Evolutionary conservation across 2,329 filamentous ascomycete species (phyloP), one percentile per base, ranked within the genome.

Genomic region (Colletotrichum orchidophilum): DNA sequence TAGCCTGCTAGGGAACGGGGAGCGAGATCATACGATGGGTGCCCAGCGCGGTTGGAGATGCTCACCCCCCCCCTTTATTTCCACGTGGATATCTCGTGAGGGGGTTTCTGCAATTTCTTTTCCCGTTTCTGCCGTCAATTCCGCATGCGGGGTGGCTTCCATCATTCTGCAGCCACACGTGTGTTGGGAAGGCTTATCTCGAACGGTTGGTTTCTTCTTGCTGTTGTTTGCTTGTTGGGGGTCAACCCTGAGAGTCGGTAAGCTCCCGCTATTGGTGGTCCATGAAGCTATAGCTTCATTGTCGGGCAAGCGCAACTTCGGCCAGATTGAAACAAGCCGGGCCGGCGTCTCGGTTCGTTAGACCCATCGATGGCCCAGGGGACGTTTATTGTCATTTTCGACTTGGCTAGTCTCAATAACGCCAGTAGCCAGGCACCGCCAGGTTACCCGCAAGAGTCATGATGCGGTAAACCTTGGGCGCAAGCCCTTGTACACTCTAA

Each of bases 41-140:
- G 49, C 39, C 39, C 46, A n/a, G 27, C 39, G 27, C 39, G 39
- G 58, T 61, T 33, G 6, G 27, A 62, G 49, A 46, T 35, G 35
- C 59, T 59, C 53, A 39, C 54, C 29, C 29, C 15, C 5, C 55
- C 54, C 66, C 49, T 33, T 60, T 15, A 49, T 27, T 57, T n/a
- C 70, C 70, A 72, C 70, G 66, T 72, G 59, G 70, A 50, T 55
- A 35, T 57, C 57, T 64, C 31, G 35, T 53, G 65, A 70, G 49
- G 55, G 67, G 35, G 11, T 64, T 64, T 64, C 18, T 35, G 33
- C 27, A 21, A 29, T 39, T 68, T 39, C 52, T 67, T 71, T 57
- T 49, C 42, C 12, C 15, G 58, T 63, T 63, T 35, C 58, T 54
- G 58, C 27, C n/a, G 53, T 53, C 42, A 69, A 58, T 24, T 24